Conservation (phyloP, 192 early-diverging fungal genomes). For the Pilobolus umbonatus region DNA sequence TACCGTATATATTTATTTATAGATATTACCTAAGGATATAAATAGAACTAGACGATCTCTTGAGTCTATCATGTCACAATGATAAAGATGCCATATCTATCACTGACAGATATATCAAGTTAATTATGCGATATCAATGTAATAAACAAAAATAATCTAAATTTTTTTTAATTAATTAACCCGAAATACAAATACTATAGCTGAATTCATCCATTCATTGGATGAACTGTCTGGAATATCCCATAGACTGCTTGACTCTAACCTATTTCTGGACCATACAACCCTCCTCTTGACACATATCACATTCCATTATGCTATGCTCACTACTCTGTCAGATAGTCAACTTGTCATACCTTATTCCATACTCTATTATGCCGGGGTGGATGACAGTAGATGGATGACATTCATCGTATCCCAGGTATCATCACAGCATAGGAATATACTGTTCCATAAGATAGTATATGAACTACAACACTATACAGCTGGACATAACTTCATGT, state of each 20-base stretch:
- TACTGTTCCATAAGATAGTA: neutral
- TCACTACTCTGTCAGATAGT: neutral
- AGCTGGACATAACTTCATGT: conserved; percentile 1
- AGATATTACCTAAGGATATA: too few species aligned
- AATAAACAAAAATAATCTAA: neutral
- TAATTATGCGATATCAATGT: neutral
- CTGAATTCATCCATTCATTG: neutral
- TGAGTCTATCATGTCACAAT: too few species aligned
- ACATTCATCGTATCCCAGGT: conserved; percentile 7
- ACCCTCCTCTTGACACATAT: conserved; percentile 1
- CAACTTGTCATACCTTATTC: neutral
- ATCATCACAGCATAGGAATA: neutral
- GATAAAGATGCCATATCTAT: too few species aligned
- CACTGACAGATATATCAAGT: neutral
- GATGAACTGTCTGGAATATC: neutral
- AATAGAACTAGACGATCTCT: too few species aligned
- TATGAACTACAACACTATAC: neutral
- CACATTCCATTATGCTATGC: conserved; percentile 1
- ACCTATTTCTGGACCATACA: conserved; percentile 2
- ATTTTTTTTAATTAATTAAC: neutral
- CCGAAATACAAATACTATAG: neutral
- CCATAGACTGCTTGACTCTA: conserved; percentile 5
- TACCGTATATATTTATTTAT: too few species aligned
- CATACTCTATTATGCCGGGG: neutral
- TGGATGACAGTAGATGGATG: conserved; percentile 9